A percentile compares a stretch with the other conserved stretches of the same genome.
Evolutionary conservation across 768 basidiomycete genomes (phyloP).

Genomic region (Mycena amicta): DNA sequence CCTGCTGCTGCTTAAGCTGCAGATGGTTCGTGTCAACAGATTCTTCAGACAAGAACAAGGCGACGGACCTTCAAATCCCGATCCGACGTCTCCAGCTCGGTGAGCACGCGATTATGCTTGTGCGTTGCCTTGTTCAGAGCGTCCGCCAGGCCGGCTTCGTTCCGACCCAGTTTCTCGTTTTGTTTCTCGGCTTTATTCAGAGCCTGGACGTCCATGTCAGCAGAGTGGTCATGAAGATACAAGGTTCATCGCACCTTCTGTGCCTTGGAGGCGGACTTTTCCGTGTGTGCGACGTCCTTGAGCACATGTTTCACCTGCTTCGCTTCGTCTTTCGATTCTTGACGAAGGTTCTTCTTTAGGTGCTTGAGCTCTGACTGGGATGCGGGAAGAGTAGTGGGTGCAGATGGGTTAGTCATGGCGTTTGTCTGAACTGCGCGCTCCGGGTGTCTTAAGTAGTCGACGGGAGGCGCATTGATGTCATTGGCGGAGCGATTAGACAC

Average conservation of each 20-base stretch:
- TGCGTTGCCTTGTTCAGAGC: slow-evolving; percentile 50
- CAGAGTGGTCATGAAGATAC: too few species aligned
- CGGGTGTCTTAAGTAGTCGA: neutral
- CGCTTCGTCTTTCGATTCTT: slow-evolving; percentile 46
- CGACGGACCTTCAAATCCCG: slow-evolving; percentile 38
- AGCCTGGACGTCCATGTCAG: slow-evolving; percentile 30
- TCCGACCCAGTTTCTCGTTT: slow-evolving; percentile 42
- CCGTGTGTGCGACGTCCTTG: slow-evolving; percentile 45
- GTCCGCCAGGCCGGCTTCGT: slow-evolving; percentile 47
- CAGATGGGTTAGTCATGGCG: slow-evolving; percentile 1
- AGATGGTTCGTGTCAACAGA: neutral
- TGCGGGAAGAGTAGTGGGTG: slow-evolving; percentile 25
- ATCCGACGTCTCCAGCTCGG: slow-evolving; percentile 39
- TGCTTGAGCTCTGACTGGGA: slow-evolving; percentile 34
- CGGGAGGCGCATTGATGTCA: neutral
- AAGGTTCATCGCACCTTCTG: slow-evolving; percentile 39
- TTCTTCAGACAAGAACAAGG: too few species aligned
- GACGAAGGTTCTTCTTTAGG: slow-evolving; percentile 40
- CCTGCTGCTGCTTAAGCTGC: slow-evolving; percentile 30
- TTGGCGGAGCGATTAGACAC: neutral
- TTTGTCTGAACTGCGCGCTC: neutral
- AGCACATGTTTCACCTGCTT: slow-evolving; percentile 44
- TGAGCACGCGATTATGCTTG: slow-evolving; percentile 44
- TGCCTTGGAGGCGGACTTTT: slow-evolving; percentile 49
- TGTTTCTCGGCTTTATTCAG: slow-evolving; percentile 49